Conservation (phyloP, 345 rosid species). For the Brassica juncea region DNA sequence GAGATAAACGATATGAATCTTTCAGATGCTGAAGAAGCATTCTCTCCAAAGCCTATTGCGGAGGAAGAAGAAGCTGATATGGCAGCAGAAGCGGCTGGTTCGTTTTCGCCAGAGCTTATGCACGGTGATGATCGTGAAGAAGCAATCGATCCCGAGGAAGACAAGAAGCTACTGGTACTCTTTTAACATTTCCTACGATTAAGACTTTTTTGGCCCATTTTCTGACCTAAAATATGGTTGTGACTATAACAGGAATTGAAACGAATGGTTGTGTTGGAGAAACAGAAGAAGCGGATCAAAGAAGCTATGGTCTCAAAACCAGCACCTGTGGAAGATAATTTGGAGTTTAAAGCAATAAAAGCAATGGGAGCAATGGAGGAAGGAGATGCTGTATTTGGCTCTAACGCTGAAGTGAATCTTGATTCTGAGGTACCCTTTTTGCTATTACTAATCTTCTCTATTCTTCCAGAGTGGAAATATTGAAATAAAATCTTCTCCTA, state of each 20-base stretch:
- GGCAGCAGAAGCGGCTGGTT: slow-evolving; percentile 75
- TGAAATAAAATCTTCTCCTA: background rate
- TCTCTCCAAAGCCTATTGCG: slow-evolving; percentile 66
- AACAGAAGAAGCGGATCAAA: slow-evolving; percentile 70
- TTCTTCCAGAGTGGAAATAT: background rate
- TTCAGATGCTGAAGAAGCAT: slow-evolving; percentile 52
- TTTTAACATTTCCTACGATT: background rate
- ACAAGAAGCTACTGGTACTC: slow-evolving; percentile 71
- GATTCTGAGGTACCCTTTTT: slow-evolving; percentile 63
- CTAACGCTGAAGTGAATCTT: slow-evolving; percentile 89
- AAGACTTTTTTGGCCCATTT: background rate
- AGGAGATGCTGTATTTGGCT: slow-evolving; percentile 91
- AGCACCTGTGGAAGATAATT: slow-evolving; percentile 69
- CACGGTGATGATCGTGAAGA: slow-evolving; percentile 85
- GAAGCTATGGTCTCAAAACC: slow-evolving; percentile 78
- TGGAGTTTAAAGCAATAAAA: slow-evolving; percentile 87
- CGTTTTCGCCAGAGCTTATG: slow-evolving; percentile 83
- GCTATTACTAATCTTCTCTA: background rate
- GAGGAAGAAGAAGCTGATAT: slow-evolving; percentile 54
- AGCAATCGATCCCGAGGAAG: slow-evolving; percentile 96
- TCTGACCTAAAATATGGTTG: slow-evolving; percentile 19
- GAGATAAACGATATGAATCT: slow-evolving; percentile 44
- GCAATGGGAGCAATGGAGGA: slow-evolving; percentile 96
- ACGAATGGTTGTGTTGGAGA: slow-evolving; percentile 64
- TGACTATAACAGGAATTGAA: slow-evolving; percentile 59